Evolutionary conservation across 1,139 yeast species (phyloP).

Genomic region (Pichia sp.): DNA sequence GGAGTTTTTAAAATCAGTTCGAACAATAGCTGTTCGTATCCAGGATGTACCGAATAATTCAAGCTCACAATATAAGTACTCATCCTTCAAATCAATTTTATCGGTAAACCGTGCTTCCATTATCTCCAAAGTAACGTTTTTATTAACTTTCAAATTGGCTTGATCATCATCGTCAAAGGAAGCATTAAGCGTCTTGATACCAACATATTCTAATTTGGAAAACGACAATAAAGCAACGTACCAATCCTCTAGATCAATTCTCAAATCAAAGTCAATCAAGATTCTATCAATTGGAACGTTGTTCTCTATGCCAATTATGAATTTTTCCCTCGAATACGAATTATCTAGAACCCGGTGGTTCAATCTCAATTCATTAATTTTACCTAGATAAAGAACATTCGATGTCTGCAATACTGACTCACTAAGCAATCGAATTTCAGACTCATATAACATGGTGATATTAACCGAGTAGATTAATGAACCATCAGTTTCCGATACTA

Average conservation of each 20-base stretch:
- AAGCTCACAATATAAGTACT: constrained; percentile 47
- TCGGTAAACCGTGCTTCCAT: constrained; percentile 53
- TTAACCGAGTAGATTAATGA: constrained; percentile 56
- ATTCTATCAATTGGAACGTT: constrained; percentile 25
- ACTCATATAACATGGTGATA: constrained; percentile 44
- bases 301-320: constrained; percentile 1
- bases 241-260: constrained; percentile 80
- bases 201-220: constrained; percentile 50
- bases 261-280: constrained; percentile 56
- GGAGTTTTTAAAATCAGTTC: constrained; percentile 37
- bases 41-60: constrained; percentile 61
- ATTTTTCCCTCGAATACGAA: background rate
- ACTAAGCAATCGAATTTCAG: constrained; percentile 63
- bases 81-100: constrained; percentile 3
- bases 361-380: constrained; percentile 43
- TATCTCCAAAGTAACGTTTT: constrained; percentile 47
- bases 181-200: constrained; percentile 15
- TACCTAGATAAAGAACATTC: constrained; percentile 53
- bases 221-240: constrained; percentile 63
- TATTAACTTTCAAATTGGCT: constrained; percentile 43
- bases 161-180: constrained; percentile 14
- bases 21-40: constrained; percentile 60
- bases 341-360: constrained; percentile 24
- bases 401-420: constrained; percentile 56
- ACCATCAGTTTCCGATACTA: constrained; percentile 61